phyloP scores from a whole-genome alignment of 176 grass and related monocot genomes.

The Carex myosuroides region DNA sequence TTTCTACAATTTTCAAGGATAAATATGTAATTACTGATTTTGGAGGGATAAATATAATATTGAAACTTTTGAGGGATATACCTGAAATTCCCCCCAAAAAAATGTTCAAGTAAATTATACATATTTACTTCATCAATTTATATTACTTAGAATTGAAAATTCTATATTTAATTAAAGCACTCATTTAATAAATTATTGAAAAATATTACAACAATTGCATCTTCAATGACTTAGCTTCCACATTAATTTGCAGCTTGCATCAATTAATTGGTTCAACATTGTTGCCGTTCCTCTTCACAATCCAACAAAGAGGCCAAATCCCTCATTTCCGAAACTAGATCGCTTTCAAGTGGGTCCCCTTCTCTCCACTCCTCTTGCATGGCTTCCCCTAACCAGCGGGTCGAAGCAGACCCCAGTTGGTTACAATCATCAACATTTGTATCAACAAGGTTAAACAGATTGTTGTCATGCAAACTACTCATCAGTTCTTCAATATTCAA shows the following conservation, averaged over 20 bases:
- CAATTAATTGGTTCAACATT: neutral
- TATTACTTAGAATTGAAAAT: too few relatives aligned
- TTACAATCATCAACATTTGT: neutral
- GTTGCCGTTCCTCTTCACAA: slow-evolving; percentile 9
- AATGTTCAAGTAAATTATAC: too few relatives aligned
- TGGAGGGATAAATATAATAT: too few relatives aligned
- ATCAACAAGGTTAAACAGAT: neutral
- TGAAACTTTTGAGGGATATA: too few relatives aligned
- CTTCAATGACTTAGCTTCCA: too few relatives aligned
- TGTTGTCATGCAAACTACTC: slow-evolving; percentile 9
- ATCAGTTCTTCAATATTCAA: slow-evolving; percentile 25
- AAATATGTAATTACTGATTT: too few relatives aligned
- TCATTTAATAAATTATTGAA: too few relatives aligned
- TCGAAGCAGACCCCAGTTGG: neutral
- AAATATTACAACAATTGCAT: too few relatives aligned
- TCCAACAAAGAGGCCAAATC: slow-evolving; percentile 15
- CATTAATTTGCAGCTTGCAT: neutral
- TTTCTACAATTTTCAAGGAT: too few relatives aligned
- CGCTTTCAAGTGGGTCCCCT: neutral
- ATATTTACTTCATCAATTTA: too few relatives aligned
- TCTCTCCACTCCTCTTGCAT: slow-evolving; percentile 3
- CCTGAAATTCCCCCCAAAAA: too few relatives aligned
- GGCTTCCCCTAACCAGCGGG: neutral
- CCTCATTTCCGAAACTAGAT: slow-evolving; percentile 6
- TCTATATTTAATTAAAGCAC: too few relatives aligned